Conservation (phyloP, 1,139 yeast genomes). For the Suhomyces wounanorum region DNA sequence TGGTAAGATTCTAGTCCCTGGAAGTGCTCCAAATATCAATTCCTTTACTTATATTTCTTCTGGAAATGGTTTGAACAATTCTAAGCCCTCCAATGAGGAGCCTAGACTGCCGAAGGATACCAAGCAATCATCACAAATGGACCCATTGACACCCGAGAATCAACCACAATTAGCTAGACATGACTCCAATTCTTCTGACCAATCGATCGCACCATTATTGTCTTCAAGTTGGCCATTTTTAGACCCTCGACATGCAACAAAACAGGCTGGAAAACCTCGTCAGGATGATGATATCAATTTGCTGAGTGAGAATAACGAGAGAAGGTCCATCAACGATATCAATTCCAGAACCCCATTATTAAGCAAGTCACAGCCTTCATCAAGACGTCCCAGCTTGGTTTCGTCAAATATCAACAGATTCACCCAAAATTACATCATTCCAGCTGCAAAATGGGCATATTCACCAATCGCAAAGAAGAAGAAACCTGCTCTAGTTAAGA, state of each 20-base stretch:
- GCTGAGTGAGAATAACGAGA: not conserved
- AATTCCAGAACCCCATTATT: slow-evolving; percentile 5
- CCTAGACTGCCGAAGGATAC: slow-evolving; percentile 2
- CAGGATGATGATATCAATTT: not conserved
- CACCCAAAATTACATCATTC: slow-evolving; percentile 28
- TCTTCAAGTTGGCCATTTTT: slow-evolving; percentile 14
- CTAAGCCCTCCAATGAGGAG: not conserved
- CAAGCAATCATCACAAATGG: not conserved
- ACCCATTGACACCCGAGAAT: not conserved
- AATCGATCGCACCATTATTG: slow-evolving; percentile 6
- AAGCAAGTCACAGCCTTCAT: slow-evolving; percentile 14
- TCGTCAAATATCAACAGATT: slow-evolving; percentile 21
- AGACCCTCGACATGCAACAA: not conserved
- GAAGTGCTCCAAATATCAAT: not conserved
- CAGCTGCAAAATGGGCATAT: slow-evolving; percentile 28
- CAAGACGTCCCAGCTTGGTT: slow-evolving; percentile 7
- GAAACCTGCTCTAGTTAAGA: not conserved
- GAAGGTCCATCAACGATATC: not conserved
- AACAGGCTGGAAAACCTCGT: not conserved
- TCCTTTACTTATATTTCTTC: not conserved
- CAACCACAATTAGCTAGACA: not conserved
- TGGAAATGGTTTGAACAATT: not conserved
- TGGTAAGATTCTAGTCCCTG: not conserved
- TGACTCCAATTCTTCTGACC: not conserved
- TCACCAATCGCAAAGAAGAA: slow-evolving; percentile 15